Evolutionary conservation across 306 rosid genomes (phyloP).

Genomic region (Dryas alaskensis): DNA sequence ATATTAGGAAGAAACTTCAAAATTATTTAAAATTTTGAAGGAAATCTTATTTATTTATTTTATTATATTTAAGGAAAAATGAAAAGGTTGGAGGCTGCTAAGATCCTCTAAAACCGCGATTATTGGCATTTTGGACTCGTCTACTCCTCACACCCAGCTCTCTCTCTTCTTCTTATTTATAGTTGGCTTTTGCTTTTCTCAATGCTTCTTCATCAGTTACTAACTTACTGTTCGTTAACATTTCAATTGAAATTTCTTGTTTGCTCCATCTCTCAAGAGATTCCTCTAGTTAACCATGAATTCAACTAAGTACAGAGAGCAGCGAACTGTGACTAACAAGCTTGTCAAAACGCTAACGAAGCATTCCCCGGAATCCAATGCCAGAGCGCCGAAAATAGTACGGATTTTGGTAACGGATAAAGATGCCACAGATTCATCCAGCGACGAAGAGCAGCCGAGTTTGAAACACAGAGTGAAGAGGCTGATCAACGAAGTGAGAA

Average conservation of each 20-base stretch:
- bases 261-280: neutral
- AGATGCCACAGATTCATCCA: slow-evolving; percentile 56
- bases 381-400: slow-evolving; percentile 21
- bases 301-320: slow-evolving; percentile 24
- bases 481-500: slow-evolving; percentile 41
- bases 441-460: slow-evolving; percentile 29
- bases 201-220: neutral
- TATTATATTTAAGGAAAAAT: neutral
- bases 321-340: slow-evolving; percentile 31
- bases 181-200: neutral
- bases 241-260: neutral
- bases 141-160: neutral
- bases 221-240: neutral
- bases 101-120: slow-evolving; percentile 29
- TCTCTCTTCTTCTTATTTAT: neutral
- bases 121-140: slow-evolving; percentile 13
- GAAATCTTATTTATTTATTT: no score
- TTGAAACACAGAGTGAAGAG: slow-evolving; percentile 24
- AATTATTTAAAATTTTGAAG: no score
- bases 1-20: no score
- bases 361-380: neutral
- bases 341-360: slow-evolving; percentile 1
- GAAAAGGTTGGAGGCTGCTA: neutral
- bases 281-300: slow-evolving; percentile 13
- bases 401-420: slow-evolving; percentile 45